Conservation (phyloP, 345 rosid genomes). For the Citrus cavaleriei region DNA sequence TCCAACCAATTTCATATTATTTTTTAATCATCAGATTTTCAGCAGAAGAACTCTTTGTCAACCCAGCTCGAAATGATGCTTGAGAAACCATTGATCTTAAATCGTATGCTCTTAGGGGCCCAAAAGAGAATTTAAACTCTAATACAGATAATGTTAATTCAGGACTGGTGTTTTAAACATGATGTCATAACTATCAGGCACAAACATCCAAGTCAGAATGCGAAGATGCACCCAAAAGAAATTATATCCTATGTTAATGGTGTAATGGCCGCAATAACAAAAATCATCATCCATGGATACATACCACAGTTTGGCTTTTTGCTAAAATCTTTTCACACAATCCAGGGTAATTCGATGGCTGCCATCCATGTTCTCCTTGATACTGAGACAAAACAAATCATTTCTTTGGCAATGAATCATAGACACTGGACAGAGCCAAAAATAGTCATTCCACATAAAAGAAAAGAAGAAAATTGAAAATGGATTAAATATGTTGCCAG, state of each 20-base stretch:
- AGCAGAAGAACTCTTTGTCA: not conserved
- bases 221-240: not conserved
- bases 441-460: not conserved
- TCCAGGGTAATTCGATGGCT: conserved; percentile 78
- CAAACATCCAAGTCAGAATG: not conserved
- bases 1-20: no score
- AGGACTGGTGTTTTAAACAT: not conserved
- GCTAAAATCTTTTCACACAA: conserved; percentile 86
- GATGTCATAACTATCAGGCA: not conserved
- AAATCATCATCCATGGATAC: conserved; percentile 22
- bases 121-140: not conserved
- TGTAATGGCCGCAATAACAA: not conserved
- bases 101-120: not conserved
- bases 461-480: not conserved
- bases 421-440: not conserved
- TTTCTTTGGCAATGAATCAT: not conserved
- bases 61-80: not conserved
- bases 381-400: conserved; percentile 45
- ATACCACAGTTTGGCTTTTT: conserved; percentile 96
- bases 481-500: not conserved
- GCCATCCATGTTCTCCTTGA: conserved; percentile 93
- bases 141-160: not conserved
- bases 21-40: no score
- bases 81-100: not conserved
- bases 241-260: not conserved